Percentiles rank a stretch among this genome's conserved stretches.
Evolutionary conservation across 345 rosid genomes (phyloP).

Genomic region (Anastatica hierochuntica): DNA sequence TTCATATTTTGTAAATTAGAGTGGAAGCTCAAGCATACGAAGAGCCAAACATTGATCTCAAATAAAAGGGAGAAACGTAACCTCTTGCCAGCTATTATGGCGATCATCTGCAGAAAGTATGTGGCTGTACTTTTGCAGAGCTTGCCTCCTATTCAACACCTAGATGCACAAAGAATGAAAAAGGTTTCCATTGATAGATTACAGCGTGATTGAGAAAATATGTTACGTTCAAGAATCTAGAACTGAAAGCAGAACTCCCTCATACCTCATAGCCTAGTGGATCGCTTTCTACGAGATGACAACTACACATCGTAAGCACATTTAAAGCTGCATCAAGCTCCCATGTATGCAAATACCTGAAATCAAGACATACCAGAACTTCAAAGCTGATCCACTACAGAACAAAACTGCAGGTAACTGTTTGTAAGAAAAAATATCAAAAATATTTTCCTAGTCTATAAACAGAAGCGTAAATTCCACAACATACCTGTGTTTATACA

Average conservation of each 20-base stretch:
- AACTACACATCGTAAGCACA: conserved; percentile 96
- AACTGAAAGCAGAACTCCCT: conserved; percentile 15
- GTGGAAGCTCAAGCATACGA: conserved; percentile 5
- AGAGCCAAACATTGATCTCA: conserved; percentile 11
- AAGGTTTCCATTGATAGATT: not conserved
- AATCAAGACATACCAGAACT: conserved; percentile 4
- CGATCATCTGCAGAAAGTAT: conserved; percentile 79
- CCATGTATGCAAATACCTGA: conserved; percentile 87
- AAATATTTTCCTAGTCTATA: not conserved
- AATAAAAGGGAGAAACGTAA: conserved; percentile 26
- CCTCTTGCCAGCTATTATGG: conserved; percentile 98
- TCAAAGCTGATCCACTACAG: not conserved
- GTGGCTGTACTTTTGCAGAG: conserved; percentile 84
- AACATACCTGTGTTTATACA: not conserved
- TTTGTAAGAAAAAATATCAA: not conserved
- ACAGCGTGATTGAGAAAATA: not conserved
- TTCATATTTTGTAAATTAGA: not conserved
- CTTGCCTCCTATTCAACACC: conserved; percentile 76
- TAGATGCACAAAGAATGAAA: conserved; percentile 20
- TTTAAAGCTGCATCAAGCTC: conserved; percentile 87
- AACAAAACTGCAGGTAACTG: conserved; percentile 2
- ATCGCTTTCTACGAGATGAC: conserved; percentile 64
- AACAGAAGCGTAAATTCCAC: not conserved
- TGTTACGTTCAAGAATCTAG: not conserved
- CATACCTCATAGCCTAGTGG: conserved; percentile 63